Evolutionary conservation across 2,329 filamentous ascomycete genomes (phyloP).

Genomic region (Phaeosphaeriaceae sp.): DNA sequence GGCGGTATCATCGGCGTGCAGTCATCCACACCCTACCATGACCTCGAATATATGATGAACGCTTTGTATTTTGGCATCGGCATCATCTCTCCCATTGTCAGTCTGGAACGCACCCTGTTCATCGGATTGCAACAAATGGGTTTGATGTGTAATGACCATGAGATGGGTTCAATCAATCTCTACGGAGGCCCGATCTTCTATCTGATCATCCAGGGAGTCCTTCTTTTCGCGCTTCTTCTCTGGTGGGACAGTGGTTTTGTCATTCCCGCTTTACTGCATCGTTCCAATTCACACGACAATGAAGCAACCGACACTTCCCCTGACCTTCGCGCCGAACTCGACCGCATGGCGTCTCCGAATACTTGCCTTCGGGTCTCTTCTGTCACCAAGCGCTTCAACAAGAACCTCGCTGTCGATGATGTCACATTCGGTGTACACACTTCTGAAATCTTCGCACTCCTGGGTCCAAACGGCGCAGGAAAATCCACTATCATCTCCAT

Average conservation of each 20-base stretch:
- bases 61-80: slow-evolving; percentile 31
- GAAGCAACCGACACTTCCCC: slow-evolving; percentile 60
- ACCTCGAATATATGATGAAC: slow-evolving; percentile 27
- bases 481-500: slow-evolving; percentile 89
- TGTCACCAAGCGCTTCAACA: slow-evolving; percentile 76
- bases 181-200: slow-evolving; percentile 88
- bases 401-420: slow-evolving; percentile 73
- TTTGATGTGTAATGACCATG: slow-evolving; percentile 67
- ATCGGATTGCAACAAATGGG: slow-evolving; percentile 66
- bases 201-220: slow-evolving; percentile 72
- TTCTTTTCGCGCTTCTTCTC: slow-evolving; percentile 75
- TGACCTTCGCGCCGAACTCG: slow-evolving; percentile 68
- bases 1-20: slow-evolving; percentile 32
- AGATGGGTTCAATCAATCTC: slow-evolving; percentile 70
- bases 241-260: slow-evolving; percentile 42
- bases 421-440: slow-evolving; percentile 79
- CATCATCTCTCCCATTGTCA: slow-evolving; percentile 28
- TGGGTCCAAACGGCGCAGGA: slow-evolving; percentile 89
- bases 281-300: slow-evolving; percentile 45
- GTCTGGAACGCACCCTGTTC: slow-evolving; percentile 24
- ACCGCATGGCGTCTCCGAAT: slow-evolving; percentile 67
- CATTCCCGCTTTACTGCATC: slow-evolving; percentile 56
- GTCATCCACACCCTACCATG: slow-evolving; percentile 18
- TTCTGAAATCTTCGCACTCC: slow-evolving; percentile 83
- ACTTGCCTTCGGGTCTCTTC: slow-evolving; percentile 78